A percentile compares a stretch with the other conserved stretches of the same genome.
Conservation (phyloP, 192 early-diverging fungal genomes). For the Coemansia sp. region DNA sequence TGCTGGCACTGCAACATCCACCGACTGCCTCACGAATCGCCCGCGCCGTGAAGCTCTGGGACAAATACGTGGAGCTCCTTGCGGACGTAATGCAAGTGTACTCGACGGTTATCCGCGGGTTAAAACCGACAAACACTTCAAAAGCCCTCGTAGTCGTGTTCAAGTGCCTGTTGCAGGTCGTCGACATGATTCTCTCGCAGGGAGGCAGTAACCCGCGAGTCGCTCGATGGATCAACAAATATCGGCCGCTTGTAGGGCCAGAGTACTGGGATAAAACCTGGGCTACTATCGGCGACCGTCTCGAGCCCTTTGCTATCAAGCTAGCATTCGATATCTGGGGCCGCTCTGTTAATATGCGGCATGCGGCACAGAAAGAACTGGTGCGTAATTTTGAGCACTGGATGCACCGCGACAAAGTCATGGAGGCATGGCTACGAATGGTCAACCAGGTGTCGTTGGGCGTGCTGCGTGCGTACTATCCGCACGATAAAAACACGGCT, state of each 20-base stretch:
- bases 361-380: slow-evolving; percentile 7
- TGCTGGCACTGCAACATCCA: not conserved
- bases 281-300: slow-evolving; percentile 50
- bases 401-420: slow-evolving; percentile 39
- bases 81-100: slow-evolving; percentile 38
- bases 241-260: slow-evolving; percentile 29
- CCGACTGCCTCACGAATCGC: slow-evolving; percentile 11
- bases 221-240: slow-evolving; percentile 25
- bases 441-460: slow-evolving; percentile 25
- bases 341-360: slow-evolving; percentile 13
- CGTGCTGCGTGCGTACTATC: slow-evolving; percentile 34
- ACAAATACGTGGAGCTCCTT: slow-evolving; percentile 42
- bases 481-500: slow-evolving; percentile 17
- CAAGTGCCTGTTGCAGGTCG: slow-evolving; percentile 21
- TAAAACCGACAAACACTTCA: slow-evolving; percentile 9
- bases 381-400: slow-evolving; percentile 32
- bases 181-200: slow-evolving; percentile 55
- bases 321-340: slow-evolving; percentile 49
- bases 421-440: slow-evolving; percentile 42
- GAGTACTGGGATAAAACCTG: slow-evolving; percentile 53
- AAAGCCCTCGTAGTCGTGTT: slow-evolving; percentile 11
- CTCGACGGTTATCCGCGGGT: slow-evolving; percentile 37
- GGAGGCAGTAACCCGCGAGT: slow-evolving; percentile 42
- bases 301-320: slow-evolving; percentile 44
- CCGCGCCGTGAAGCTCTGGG: slow-evolving; percentile 37